phyloP scores from a whole-genome alignment of 2,329 filamentous ascomycete species.

The Akanthomyces uredinophilus region DNA sequence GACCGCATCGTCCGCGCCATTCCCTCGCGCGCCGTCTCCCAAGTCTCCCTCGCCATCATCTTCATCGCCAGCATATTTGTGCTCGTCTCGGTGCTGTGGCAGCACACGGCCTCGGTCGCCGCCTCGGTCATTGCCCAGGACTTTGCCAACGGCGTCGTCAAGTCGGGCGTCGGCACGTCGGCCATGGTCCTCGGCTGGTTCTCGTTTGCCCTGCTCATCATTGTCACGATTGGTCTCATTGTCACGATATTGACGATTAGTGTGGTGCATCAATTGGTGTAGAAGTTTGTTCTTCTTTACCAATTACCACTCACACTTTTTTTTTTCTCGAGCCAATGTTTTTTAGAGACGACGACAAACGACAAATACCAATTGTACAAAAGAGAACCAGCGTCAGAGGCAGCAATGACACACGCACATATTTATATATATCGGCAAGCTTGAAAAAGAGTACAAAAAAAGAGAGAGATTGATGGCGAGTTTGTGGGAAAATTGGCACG shows the following conservation, averaged over 20 bases:
- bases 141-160: constrained; percentile 82
- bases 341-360: not conserved
- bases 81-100: constrained; percentile 75
- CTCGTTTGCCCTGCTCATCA: constrained; percentile 84
- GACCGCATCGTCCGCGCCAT: constrained; percentile 92
- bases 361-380: constrained; percentile 5
- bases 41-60: constrained; percentile 89
- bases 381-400: not conserved
- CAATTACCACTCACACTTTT: not conserved
- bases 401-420: not conserved
- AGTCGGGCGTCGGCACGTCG: constrained; percentile 81
- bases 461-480: not conserved
- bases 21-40: constrained; percentile 84
- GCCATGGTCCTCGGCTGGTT: constrained; percentile 99
- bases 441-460: not conserved
- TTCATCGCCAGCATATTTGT: constrained; percentile 70
- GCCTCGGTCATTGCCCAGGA: constrained; percentile 91
- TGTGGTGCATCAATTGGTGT: constrained; percentile 60
- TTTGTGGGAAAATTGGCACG: not conserved
- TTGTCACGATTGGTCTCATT: constrained; percentile 89
- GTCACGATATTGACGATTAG: constrained; percentile 96
- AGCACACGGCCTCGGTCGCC: constrained; percentile 93
- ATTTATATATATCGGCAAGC: not conserved
- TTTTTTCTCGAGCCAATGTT: not conserved
- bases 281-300: too few species aligned